Evolutionary conservation across 2,329 filamentous ascomycete genomes (phyloP), one percentile per base, ranked within the genome.

Genomic region (Rhynchosporium secalis): DNA sequence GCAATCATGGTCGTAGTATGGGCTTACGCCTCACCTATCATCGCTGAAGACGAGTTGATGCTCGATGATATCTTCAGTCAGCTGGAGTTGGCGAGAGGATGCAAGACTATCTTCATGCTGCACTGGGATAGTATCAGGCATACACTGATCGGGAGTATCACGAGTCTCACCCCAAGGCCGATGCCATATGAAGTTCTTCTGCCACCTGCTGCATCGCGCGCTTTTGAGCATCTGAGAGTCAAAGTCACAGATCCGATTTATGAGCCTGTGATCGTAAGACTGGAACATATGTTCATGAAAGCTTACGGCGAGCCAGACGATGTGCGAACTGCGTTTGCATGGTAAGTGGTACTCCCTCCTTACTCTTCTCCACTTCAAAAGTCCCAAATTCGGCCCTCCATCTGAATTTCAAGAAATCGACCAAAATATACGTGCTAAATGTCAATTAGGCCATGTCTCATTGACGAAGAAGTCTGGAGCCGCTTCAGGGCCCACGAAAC

Each of bases 1-100:
- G 55, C 41, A 15, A 20, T 57, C 31, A 36, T 57, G 55, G 43
- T 57, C 6, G 55, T 48, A 1, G 45, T 48, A 26, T 57, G 55
- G 55, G 52, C 40, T 3, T 41, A 56, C 52, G 38, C 52, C 28
- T 56, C 40, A 3, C 52, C 52, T 12, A 56, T 45, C 9, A 45
- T 45, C 28, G 15, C 38, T 3, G 31, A 43, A 31, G 38, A 56
- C 9, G 38, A 43, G 20, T n/a, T 56, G 12, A 20, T 43, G 7
- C 43, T 57, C 26, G 29, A 57, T 7, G 31, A 57, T 12, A 57
- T 57, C n/a, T 8, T 57, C 31, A 20, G 29, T 48, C 43, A 47
- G 1, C n/a, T 57, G 43, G 55, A 57, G 55, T 15, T 57, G 8
- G 43, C 38, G 15, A 31, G 55, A 8, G 55, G 55, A 0, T 57